Evolutionary conservation across 805 yeast genomes (phyloP).

Genomic region (Kodamaea neixiangensis): DNA sequence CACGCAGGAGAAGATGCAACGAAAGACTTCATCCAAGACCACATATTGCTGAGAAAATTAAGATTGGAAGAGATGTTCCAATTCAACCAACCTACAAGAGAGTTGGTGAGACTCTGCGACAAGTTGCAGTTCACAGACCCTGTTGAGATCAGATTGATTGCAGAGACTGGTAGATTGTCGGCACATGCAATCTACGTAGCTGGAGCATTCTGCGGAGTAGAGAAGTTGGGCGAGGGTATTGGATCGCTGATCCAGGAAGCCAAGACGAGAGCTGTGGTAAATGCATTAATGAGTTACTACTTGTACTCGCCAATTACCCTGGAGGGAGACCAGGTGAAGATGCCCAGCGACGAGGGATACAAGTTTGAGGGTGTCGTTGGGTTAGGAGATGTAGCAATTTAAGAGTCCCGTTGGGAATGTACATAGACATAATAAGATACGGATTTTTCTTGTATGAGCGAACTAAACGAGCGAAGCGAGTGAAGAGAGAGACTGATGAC

Average conservation of each 20-base stretch:
- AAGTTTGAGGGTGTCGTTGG: constrained; percentile 44
- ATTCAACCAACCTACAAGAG: constrained; percentile 84
- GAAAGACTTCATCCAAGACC: constrained; percentile 67
- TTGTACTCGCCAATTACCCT: constrained; percentile 75
- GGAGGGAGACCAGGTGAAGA: constrained; percentile 41
- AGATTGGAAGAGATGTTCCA: constrained; percentile 73
- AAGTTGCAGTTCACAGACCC: constrained; percentile 76
- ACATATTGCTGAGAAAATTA: constrained; percentile 79
- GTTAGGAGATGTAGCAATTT: constrained; percentile 45
- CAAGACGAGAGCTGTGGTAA: constrained; percentile 86
- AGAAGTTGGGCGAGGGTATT: constrained; percentile 89
- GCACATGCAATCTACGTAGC: constrained; percentile 84
- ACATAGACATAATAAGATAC: constrained; percentile 6
- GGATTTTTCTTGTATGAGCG: not conserved
- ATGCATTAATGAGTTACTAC: constrained; percentile 89
- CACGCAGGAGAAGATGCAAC: constrained; percentile 68
- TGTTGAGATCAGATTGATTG: constrained; percentile 70
- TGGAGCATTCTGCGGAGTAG: constrained; percentile 84
- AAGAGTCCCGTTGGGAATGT: constrained; percentile 11
- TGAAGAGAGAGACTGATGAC: not conserved
- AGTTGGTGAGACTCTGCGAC: constrained; percentile 72
- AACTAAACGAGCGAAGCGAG: not conserved
- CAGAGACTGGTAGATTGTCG: constrained; percentile 91
- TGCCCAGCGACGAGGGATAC: constrained; percentile 61
- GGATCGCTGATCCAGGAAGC: constrained; percentile 92